Base-by-base conservation (phyloP, 2,329 filamentous ascomycete species). In the Fusarium subtropicale region DNA sequence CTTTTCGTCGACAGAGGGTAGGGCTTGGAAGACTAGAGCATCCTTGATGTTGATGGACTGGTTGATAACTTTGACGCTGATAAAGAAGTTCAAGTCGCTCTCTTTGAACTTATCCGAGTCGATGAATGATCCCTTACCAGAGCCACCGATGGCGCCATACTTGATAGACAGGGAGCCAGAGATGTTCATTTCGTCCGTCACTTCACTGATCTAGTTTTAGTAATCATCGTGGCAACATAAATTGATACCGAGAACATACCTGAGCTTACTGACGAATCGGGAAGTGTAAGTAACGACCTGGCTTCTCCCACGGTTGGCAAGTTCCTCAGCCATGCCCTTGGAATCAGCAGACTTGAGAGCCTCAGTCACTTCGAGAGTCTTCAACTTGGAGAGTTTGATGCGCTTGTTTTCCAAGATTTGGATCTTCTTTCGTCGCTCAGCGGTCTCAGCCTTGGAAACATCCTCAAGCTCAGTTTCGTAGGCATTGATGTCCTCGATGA, bases 1-100 rank as follows among this genome's bases (percentile, higher is more conserved):
- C 12, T 15, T 39, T 0, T 48, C 42, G 16, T 56, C 9, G 4
- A 56, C 53, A 4, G 53, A 56, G 1, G 42, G 53, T 1, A 56
- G 7, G 1, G 26, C 33, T 24, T 56, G 42, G 3, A 30, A 56
- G 1, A 48, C 11, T 1, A 48, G 33, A 11, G 42, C 53, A n/a
- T 56, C 53, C 24, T 56, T 56, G 34, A 56, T 48, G 3, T 50
- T 56, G 15, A 56, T 47, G 3, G 33, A 39, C 34, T 56, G 53
- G 2, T 50, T 56, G 26, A 56, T 47, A 3, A 56, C 53, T 12
- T 56, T 56, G 20, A 56, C 53, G 12, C 53, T 50, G 26, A 56
- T 56, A 13, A 48, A 56, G 4, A 48, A 56, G 26, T 38, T 56
- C 12, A 56, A 4, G 3, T 56, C 53, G 16, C 53, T 56, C 7